phyloP scores from a whole-genome alignment of 805 yeast genomes.

The Starmerella cellae region DNA sequence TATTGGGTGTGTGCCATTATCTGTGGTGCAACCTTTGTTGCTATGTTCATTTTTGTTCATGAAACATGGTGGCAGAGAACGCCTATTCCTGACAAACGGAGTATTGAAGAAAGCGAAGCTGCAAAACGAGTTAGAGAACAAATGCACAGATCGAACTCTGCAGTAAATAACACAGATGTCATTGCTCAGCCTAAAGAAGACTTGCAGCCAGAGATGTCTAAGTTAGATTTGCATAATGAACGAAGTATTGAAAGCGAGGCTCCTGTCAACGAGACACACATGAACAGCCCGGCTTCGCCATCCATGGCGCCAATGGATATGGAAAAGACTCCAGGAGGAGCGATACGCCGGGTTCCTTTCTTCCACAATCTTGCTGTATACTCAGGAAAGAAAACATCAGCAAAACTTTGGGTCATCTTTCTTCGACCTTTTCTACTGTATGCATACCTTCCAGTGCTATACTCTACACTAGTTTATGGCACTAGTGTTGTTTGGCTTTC shows the following conservation, averaged over 20 bases:
- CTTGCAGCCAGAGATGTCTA: neutral
- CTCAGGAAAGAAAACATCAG: slow-evolving; percentile 39
- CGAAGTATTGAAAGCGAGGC: neutral
- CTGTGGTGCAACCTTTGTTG: slow-evolving; percentile 34
- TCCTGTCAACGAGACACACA: neutral
- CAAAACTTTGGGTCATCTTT: slow-evolving; percentile 43
- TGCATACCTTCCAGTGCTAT: slow-evolving; percentile 39
- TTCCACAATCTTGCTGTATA: slow-evolving; percentile 31
- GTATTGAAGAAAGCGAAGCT: slow-evolving; percentile 35
- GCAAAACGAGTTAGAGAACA: slow-evolving; percentile 32
- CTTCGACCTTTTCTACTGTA: slow-evolving; percentile 41
- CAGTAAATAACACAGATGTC: neutral
- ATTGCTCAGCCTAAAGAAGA: neutral
- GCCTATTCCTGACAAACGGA: slow-evolving; percentile 38
- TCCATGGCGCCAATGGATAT: neutral
- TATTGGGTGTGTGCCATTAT: slow-evolving; percentile 47
- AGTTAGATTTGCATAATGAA: neutral
- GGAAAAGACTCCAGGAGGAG: neutral
- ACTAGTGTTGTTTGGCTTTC: slow-evolving; percentile 53
- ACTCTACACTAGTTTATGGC: slow-evolving; percentile 40
- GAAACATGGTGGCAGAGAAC: slow-evolving; percentile 52
- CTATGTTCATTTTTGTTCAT: slow-evolving; percentile 44
- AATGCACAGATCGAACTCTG: slow-evolving; percentile 15
- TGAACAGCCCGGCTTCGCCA: neutral
- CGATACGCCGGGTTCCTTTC: slow-evolving; percentile 18